These are phyloP conservation scores for Calycina herbarum DNA, from an alignment of 2,329 filamentous ascomycete genomes.

Conservation along the genomic window DNA sequence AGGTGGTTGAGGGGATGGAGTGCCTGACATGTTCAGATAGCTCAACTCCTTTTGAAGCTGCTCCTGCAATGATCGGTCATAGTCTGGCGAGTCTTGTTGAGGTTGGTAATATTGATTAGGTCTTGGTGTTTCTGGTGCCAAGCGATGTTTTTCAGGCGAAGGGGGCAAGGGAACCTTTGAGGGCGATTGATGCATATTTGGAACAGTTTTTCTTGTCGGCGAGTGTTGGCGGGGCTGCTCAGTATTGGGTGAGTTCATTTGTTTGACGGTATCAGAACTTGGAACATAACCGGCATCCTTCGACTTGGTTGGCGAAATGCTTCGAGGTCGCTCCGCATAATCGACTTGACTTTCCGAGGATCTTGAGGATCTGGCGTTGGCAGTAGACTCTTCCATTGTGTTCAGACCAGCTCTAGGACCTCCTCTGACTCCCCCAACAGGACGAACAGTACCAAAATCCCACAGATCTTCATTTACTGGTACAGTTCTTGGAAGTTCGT, in stretches of 20 bases:
- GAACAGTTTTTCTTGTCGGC: constrained; percentile 49
- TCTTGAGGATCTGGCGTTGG: constrained; percentile 68
- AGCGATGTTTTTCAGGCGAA: constrained; percentile 52
- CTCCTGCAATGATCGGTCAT: constrained; percentile 60
- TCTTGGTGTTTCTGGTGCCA: constrained; percentile 49
- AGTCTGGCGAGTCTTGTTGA: constrained; percentile 56
- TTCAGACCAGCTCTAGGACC: constrained; percentile 62
- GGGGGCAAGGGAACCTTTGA: constrained; percentile 60
- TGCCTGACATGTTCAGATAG: constrained; percentile 50
- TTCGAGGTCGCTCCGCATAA: constrained; percentile 53
- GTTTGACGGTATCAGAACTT: constrained; percentile 55
- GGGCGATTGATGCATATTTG: constrained; percentile 47
- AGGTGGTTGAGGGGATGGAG: constrained; percentile 32
- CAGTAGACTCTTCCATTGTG: constrained; percentile 76
- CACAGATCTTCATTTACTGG: constrained; percentile 80
- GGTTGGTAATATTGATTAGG: constrained; percentile 47
- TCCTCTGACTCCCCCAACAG: constrained; percentile 66
- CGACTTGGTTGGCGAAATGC: constrained; percentile 54
- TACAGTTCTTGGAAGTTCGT: constrained; percentile 45
- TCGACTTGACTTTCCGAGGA: constrained; percentile 51
- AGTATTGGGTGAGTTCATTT: constrained; percentile 42
- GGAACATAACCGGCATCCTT: constrained; percentile 40
- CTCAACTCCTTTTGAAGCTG: constrained; percentile 65
- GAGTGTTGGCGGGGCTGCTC: constrained; percentile 57
- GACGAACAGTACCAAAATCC: constrained; percentile 95